A percentile compares a stretch with the other conserved stretches of the same genome.
These are phyloP conservation scores for Sinapis alba DNA, from an alignment of 441 rosid genomes.

Conservation along the genomic window DNA sequence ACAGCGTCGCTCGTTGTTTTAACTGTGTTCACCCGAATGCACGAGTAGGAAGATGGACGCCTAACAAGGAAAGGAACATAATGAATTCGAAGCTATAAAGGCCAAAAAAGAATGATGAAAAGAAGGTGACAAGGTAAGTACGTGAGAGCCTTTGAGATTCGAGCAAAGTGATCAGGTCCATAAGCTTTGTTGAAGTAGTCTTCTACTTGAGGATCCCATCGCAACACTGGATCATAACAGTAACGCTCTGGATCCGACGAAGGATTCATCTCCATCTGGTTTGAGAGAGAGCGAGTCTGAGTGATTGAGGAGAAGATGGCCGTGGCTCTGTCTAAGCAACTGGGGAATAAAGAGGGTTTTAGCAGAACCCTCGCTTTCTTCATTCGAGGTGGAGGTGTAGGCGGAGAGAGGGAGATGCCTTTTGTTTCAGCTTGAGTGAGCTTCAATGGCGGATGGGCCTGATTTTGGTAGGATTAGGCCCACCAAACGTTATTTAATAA, in stretches of 20 bases:
- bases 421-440: neutral
- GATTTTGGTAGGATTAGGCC: neutral
- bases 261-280: conserved; percentile 53
- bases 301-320: conserved; percentile 29
- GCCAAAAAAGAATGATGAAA: neutral
- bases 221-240: conserved; percentile 70
- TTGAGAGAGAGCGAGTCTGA: neutral
- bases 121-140: conserved; percentile 39
- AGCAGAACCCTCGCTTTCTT: conserved; percentile 61
- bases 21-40: conserved; percentile 84
- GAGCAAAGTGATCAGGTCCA: conserved; percentile 71
- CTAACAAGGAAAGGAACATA: conserved; percentile 52
- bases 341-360: conserved; percentile 21
- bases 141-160: conserved; percentile 84
- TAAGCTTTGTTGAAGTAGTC: conserved; percentile 83
- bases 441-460: conserved; percentile 33
- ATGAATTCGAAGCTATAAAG: neutral
- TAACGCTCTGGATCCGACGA: conserved; percentile 66
- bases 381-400: conserved; percentile 47
- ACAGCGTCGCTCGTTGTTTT: conserved; percentile 70
- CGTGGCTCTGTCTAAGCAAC: conserved; percentile 35
- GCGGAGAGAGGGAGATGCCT: neutral
- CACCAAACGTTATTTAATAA: neutral
- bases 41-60: conserved; percentile 86
- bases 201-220: conserved; percentile 86